Evolutionary conservation across 2,329 filamentous ascomycete species (phyloP).

Genomic region (Cladosporium velox): DNA sequence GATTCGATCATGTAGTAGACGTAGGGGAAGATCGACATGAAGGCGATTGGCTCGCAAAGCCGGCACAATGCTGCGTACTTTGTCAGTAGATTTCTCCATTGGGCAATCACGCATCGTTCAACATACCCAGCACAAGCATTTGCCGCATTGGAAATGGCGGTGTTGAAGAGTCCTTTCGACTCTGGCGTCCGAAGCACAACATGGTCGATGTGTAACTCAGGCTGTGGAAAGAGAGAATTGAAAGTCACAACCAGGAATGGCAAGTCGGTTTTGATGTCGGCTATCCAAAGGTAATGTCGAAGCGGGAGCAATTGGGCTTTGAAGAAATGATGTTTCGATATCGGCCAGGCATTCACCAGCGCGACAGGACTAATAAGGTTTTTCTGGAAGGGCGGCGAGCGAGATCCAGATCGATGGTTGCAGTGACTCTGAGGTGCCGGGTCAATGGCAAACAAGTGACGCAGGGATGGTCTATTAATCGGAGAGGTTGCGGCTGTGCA

Average conservation of each 20-base stretch:
- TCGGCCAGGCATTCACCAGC: constrained; percentile 20
- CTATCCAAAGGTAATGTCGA: not conserved
- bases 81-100: constrained; percentile 3
- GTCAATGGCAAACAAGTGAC: constrained; percentile 19
- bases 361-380: constrained; percentile 20
- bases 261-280: not conserved
- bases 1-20: constrained; percentile 97
- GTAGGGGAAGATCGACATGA: constrained; percentile 99
- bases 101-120: not conserved
- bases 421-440: constrained; percentile 12
- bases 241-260: not conserved
- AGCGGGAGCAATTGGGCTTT: not conserved
- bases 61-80: constrained; percentile 62
- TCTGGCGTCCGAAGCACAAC: constrained; percentile 22
- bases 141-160: constrained; percentile 58
- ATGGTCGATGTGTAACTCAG: constrained; percentile 19
- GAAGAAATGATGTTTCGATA: not conserved
- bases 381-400: constrained; percentile 16
- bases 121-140: constrained; percentile 57
- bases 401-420: constrained; percentile 18
- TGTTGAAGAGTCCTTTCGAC: constrained; percentile 27
- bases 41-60: constrained; percentile 97
- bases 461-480: constrained; percentile 19
- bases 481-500: constrained; percentile 16
- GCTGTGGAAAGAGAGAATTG: not conserved